Base-by-base conservation (phyloP, 1,284 basidiomycete species). In the Ceratobasidium sp. region DNA sequence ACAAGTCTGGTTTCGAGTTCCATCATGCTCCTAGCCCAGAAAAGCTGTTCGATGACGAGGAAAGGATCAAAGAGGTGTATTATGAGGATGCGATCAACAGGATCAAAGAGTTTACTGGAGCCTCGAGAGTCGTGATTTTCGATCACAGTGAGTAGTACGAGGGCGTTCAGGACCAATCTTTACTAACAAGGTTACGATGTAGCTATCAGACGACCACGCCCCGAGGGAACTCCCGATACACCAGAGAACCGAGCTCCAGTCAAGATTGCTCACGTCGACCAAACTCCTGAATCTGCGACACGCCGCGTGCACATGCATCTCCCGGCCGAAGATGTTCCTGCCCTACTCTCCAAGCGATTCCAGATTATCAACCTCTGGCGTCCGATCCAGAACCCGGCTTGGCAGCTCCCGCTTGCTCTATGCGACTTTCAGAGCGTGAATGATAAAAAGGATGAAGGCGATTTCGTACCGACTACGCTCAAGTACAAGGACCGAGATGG, bases 101-200 rank as follows among this genome's bases (percentile, higher is more conserved):
- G 43, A 80, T 89, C 62, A 90, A 90, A 80, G 79, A 85, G 75
- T 74, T 87, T 9, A 89, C 88, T 0, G 88, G 89, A 1, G 88
- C 88, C 0, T 86, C 81, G 71, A 81, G 83, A 39, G 85, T 87
- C n/a, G 86, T 88, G 14, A 72, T 88, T 26, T 90, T 89, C 75
- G 88, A 90, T 77, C 88, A 89, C 78, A 90, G 87, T 88, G 73
- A 77, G 87, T 28, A 43, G 1, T 14, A 34, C 4, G 4, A 14
- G 23, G 26, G 23, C n/a, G 21, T n/a, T 32, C 9, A n/a, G n/a
- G n/a, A n/a, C n/a, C n/a, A n/a, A n/a, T n/a, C n/a, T 58, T 30
- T 36, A 14, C 18, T 36, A 23, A 18, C 3, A 21, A 21, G 32
- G 12, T 57, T 3, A 28, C 30, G 39, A 14, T 34, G 10, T 52